These are phyloP conservation scores for Parachaetomium inaequale DNA, from an alignment of 495 filamentous ascomycete species.

Conservation along the genomic window DNA sequence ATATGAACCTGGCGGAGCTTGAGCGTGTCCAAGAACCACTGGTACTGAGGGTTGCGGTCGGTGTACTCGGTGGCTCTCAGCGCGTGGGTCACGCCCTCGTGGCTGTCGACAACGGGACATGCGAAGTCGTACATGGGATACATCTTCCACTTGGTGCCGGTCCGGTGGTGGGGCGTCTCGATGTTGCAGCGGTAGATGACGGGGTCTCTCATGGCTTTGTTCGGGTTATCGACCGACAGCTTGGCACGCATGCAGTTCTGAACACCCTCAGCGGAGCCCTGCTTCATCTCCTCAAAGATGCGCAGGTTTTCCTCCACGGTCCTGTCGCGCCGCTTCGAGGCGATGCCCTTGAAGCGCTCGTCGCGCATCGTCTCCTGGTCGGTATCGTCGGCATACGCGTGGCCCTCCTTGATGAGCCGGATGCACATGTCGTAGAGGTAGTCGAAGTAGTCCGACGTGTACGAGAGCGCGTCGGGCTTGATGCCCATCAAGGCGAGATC, in stretches of 20 bases:
- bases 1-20: conserved; percentile 85
- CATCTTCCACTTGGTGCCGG: conserved; percentile 82
- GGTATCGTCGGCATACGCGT: conserved; percentile 89
- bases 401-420: conserved; percentile 73
- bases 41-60: conserved; percentile 94
- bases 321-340: conserved; percentile 72
- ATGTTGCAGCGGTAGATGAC: conserved; percentile 91
- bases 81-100: conserved; percentile 93
- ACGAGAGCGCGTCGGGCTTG: conserved; percentile 70
- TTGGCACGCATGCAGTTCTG: conserved; percentile 87
- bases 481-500: conserved; percentile 85
- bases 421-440: conserved; percentile 76
- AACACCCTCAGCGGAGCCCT: conserved; percentile 67
- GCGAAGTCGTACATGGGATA: conserved; percentile 97
- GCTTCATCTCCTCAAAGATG: conserved; percentile 86
- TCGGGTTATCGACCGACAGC: conserved; percentile 76
- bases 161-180: conserved; percentile 76
- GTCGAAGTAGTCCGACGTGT: conserved; percentile 89
- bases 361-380: conserved; percentile 79
- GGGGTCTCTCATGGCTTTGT: conserved; percentile 85
- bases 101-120: conserved; percentile 83
- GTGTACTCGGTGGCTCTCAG: conserved; percentile 95
- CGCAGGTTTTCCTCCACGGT: conserved; percentile 74
- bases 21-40: conserved; percentile 88
- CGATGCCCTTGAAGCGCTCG: conserved; percentile 70